Percentiles rank a stretch among this genome's conserved stretches.
Evolutionary conservation across 805 yeast species (phyloP).

Genomic region (Tetrapisispora namnaoensis): DNA sequence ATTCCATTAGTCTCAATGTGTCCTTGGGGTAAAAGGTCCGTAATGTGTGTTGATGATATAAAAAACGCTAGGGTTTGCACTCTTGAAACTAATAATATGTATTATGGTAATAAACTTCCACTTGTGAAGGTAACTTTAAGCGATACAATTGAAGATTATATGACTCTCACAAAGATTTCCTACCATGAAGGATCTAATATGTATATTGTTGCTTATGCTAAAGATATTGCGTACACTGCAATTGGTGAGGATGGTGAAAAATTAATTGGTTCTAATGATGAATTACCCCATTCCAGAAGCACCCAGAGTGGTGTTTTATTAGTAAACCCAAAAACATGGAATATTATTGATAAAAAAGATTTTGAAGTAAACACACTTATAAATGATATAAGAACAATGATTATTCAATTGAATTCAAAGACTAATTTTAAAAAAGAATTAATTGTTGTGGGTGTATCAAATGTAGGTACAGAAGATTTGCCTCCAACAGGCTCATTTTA

Average conservation of each 20-base stretch:
- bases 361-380: slow-evolving; percentile 57
- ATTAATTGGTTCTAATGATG: slow-evolving; percentile 45
- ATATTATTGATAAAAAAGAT: slow-evolving; percentile 58
- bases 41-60: slow-evolving; percentile 61
- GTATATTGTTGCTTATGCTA: slow-evolving; percentile 51
- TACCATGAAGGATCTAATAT: slow-evolving; percentile 61
- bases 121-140: slow-evolving; percentile 43
- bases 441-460: slow-evolving; percentile 71
- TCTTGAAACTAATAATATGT: slow-evolving; percentile 29
- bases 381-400: slow-evolving; percentile 29
- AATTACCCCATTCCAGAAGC: slow-evolving; percentile 41
- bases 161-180: slow-evolving; percentile 52
- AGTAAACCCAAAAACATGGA: slow-evolving; percentile 68
- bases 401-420: slow-evolving; percentile 31
- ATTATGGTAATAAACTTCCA: slow-evolving; percentile 55
- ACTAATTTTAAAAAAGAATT: slow-evolving; percentile 47
- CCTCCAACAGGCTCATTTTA: slow-evolving; percentile 71
- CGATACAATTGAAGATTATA: slow-evolving; percentile 21
- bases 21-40: slow-evolving; percentile 30
- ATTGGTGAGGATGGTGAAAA: slow-evolving; percentile 65
- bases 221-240: slow-evolving; percentile 50
- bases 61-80: slow-evolving; percentile 53
- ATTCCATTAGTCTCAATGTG: slow-evolving; percentile 54
- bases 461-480: slow-evolving; percentile 68
- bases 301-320: slow-evolving; percentile 54